Evolutionary conservation across 345 rosid species (phyloP).

Genomic region (Salix caprea): DNA sequence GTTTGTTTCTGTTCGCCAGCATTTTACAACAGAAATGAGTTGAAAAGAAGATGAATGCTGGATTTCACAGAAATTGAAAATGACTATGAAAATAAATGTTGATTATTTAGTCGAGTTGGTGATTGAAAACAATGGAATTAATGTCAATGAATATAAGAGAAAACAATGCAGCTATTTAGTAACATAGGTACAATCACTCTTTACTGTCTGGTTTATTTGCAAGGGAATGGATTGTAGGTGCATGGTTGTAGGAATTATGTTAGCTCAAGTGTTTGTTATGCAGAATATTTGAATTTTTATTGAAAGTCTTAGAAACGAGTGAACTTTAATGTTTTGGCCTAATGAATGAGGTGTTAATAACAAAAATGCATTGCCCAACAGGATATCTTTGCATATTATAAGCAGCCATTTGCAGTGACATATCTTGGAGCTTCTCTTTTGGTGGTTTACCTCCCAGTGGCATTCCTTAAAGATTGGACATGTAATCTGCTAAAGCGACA

Average conservation of each 20-base stretch:
- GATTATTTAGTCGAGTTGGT: neutral
- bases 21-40: neutral
- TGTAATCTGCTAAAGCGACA: constrained; percentile 43
- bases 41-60: neutral
- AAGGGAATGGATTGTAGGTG: neutral
- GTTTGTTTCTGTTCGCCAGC: neutral
- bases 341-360: neutral
- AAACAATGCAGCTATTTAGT: neutral
- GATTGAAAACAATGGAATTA: neutral
- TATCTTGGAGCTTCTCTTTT: constrained; percentile 97
- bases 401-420: constrained; percentile 98
- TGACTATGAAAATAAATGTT: neutral
- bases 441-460: constrained; percentile 94
- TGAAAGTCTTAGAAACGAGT: neutral
- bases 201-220: neutral
- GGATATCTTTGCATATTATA: constrained; percentile 87
- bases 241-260: neutral
- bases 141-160: neutral
- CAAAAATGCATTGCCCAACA: constrained; percentile 22
- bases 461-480: constrained; percentile 84
- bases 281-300: neutral
- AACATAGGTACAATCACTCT: neutral
- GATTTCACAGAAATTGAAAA: neutral
- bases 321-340: neutral
- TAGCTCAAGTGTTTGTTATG: neutral